These are phyloP conservation scores for Plasmodium berghei DNA, from an alignment of 169 alveolate species.

Conservation along the genomic window DNA sequence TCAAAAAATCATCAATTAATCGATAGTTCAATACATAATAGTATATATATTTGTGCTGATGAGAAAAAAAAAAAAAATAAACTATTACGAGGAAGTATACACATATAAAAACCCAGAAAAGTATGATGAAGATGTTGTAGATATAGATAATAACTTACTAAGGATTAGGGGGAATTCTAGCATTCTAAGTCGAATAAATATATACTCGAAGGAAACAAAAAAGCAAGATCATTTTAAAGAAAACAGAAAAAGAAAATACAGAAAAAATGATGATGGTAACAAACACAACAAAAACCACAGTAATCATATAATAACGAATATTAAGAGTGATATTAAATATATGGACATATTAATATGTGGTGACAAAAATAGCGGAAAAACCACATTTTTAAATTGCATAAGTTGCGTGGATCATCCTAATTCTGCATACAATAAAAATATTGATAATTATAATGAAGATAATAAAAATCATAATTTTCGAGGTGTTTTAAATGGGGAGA, in stretches of 20 bases:
- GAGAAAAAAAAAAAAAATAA: constrained; percentile 9
- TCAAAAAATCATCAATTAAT: too few species aligned
- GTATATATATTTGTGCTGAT: too few species aligned
- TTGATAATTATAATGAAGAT: neutral
- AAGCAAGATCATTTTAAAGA: neutral
- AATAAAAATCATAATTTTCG: too few species aligned
- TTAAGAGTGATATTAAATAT: constrained; percentile 42
- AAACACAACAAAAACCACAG: neutral
- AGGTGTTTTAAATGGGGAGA: neutral
- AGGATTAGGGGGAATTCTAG: constrained; percentile 4
- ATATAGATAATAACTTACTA: constrained; percentile 52
- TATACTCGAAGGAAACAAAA: constrained; percentile 6
- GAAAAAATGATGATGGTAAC: neutral
- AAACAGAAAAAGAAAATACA: neutral
- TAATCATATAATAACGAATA: constrained; percentile 8
- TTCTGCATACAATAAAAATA: neutral
- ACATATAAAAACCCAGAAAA: constrained; percentile 63
- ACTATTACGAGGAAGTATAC: constrained; percentile 46
- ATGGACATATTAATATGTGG: constrained; percentile 72
- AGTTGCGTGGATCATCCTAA: constrained; percentile 29
- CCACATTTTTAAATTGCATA: constrained; percentile 61
- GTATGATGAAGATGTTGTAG: constrained; percentile 64
- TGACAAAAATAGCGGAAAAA: constrained; percentile 67
- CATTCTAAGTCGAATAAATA: constrained; percentile 29
- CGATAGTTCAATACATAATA: too few species aligned